Conservation (phyloP, 2,329 filamentous ascomycete species). For the Magnaporthiopsis incrustans region DNA sequence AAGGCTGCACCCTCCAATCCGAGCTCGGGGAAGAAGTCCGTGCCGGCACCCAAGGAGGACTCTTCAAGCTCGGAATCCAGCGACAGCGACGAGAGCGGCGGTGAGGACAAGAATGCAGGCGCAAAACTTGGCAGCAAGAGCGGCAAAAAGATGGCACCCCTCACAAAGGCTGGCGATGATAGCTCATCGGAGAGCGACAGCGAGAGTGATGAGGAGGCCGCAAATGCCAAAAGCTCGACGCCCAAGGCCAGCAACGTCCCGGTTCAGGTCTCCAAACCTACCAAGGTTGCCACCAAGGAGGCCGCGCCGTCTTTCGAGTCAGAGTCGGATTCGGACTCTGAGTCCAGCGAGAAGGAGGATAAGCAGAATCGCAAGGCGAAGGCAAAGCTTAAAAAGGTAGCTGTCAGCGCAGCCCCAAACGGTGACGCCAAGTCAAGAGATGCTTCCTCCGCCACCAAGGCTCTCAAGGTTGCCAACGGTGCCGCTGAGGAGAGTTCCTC, state of each 20-base stretch:
- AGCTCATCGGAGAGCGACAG: constrained; percentile 18
- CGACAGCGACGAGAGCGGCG: constrained; percentile 12
- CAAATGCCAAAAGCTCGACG: constrained; percentile 12
- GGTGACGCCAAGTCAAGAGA: neutral
- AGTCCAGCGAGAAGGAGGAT: constrained; percentile 11
- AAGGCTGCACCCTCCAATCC: constrained; percentile 12
- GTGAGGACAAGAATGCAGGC: neutral
- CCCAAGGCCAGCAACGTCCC: constrained; percentile 8
- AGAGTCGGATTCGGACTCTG: constrained; percentile 9
- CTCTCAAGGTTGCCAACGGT: constrained; percentile 1
- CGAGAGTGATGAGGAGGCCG: constrained; percentile 18
- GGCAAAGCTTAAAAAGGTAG: neutral
- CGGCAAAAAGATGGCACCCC: constrained; percentile 14
- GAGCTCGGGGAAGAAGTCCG: constrained; percentile 7
- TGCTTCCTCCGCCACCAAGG: neutral
- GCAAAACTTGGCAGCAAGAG: constrained; percentile 8
- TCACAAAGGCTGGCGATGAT: constrained; percentile 8
- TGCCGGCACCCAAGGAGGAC: constrained; percentile 7
- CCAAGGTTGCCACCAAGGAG: constrained; percentile 8
- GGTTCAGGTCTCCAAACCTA: constrained; percentile 12
- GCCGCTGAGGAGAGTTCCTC: neutral
- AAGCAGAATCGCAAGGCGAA: neutral
- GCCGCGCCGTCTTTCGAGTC: constrained; percentile 8
- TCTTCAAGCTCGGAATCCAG: constrained; percentile 17
- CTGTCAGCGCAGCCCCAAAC: neutral